Evolutionary conservation across 2,329 filamentous ascomycete genomes (phyloP), one percentile per base, ranked within the genome.

Genomic region (Achaetomium macrosporum): DNA sequence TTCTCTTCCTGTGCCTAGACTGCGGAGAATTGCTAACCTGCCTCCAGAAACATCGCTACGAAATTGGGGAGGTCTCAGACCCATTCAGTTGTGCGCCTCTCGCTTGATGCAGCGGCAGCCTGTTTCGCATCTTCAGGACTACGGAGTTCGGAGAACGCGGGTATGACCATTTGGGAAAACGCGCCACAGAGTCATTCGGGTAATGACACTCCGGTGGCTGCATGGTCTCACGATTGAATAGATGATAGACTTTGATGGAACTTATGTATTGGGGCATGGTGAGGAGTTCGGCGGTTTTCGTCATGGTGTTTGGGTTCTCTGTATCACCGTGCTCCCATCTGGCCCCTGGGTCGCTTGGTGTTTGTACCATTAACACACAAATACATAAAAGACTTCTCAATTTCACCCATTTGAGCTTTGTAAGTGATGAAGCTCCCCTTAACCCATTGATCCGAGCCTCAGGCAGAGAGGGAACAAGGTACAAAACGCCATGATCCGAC

Each of bases 11-110:
- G 31, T 17, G 41, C 3, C 5, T 17, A 12, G 17, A 11, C 17
- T 37, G 10, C 29, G 17, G 45, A 29, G 20, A 42, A 47, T 11
- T 29, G 19, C 51, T 56, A 20, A 54, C 44, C 2, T 3, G 1
- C 1, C 3, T 15, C 16, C 29, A 61, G 59, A 53, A 40, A 12
- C 42, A 54, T 37, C 56, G 52, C 6, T 62, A 61, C 37, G 33
- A 50, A 2, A 13, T 47, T 5, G 59, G 59, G 2, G 3, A 12
- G 13, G 56, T 61, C 33, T 49, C 51, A 6, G 49, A 57, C 15
- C 59, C 60, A 8, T 62, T 57, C 35, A 60, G 58, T 52, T 62
- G 60, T 42, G 54, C 56, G 15, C 54, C 57, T 7, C 15, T 58
- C 29, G 25, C 31, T 20, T 54, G 36, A 48, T 17, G 11, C 4